These are phyloP conservation scores for Kodamaea anthophila DNA, from an alignment of 1,139 yeast genomes.

Conservation along the genomic window DNA sequence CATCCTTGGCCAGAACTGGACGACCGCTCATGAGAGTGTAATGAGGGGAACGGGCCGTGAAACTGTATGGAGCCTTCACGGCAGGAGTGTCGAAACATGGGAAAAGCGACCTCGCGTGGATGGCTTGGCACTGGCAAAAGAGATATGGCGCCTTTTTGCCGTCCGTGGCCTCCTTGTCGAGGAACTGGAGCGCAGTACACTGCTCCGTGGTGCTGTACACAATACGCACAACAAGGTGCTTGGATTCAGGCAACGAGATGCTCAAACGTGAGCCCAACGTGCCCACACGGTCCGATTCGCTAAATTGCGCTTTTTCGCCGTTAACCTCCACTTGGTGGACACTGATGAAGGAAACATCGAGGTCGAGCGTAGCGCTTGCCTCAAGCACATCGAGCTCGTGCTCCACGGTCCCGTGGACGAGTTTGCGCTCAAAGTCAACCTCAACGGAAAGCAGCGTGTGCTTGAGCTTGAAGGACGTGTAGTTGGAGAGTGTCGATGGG, in stretches of 20 bases:
- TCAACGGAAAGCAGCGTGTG: constrained; percentile 49
- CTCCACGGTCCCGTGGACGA: constrained; percentile 51
- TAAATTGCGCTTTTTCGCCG: constrained; percentile 25
- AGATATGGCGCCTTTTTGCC: constrained; percentile 69
- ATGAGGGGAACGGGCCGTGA: constrained; percentile 56
- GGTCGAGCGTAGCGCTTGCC: constrained; percentile 31
- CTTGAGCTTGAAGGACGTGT: constrained; percentile 44
- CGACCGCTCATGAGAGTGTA: constrained; percentile 72
- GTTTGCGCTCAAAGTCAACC: constrained; percentile 49
- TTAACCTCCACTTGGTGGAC: constrained; percentile 45
- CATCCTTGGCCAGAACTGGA: constrained; percentile 17
- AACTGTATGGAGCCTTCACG: constrained; percentile 59
- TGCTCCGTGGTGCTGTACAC: constrained; percentile 60
- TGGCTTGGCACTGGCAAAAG: constrained; percentile 88
- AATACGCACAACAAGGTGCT: constrained; percentile 21
- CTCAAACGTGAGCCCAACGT: constrained; percentile 64
- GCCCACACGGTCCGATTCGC: constrained; percentile 44
- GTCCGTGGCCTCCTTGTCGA: constrained; percentile 71
- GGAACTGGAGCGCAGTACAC: constrained; percentile 85
- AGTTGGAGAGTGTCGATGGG: constrained; percentile 74
- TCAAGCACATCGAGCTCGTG: constrained; percentile 31
- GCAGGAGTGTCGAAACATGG: constrained; percentile 94
- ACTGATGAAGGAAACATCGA: constrained; percentile 66
- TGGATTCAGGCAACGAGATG: constrained; percentile 20
- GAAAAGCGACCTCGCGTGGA: constrained; percentile 81